Evolutionary conservation across 352 stramenopile genomes (phyloP).

Genomic region (Nothophytophthora sp.): DNA sequence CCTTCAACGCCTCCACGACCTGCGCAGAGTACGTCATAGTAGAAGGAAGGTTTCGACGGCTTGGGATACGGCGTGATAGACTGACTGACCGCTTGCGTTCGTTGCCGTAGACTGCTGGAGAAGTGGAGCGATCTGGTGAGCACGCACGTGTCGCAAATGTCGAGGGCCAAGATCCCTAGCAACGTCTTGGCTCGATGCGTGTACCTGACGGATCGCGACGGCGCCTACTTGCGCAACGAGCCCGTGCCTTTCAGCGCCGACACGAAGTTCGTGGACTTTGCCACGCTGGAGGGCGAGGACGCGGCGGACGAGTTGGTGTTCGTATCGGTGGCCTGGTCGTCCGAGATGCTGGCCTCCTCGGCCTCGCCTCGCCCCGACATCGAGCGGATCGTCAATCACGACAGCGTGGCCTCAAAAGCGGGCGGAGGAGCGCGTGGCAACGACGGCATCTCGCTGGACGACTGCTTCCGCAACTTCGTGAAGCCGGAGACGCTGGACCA

Average conservation of each 20-base stretch:
- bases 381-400: slow-evolving; percentile 59
- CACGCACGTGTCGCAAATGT: slow-evolving; percentile 40
- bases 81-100: not conserved
- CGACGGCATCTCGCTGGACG: slow-evolving; percentile 58
- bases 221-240: slow-evolving; percentile 49
- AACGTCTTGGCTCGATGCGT: slow-evolving; percentile 51
- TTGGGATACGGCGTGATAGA: not conserved
- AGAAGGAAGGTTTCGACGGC: not conserved
- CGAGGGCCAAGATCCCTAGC: slow-evolving; percentile 32
- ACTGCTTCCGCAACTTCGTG: slow-evolving; percentile 89
- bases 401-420: slow-evolving; percentile 37
- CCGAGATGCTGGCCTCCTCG: slow-evolving; percentile 38
- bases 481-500: slow-evolving; percentile 80
- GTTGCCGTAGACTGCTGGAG: slow-evolving; percentile 39
- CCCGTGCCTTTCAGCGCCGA: slow-evolving; percentile 39
- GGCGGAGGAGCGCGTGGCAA: slow-evolving; percentile 21
- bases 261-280: slow-evolving; percentile 57
- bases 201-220: slow-evolving; percentile 61
- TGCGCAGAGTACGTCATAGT: slow-evolving; percentile 47
- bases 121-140: slow-evolving; percentile 56
- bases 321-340: slow-evolving; percentile 53
- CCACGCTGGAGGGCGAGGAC: slow-evolving; percentile 40
- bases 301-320: slow-evolving; percentile 51
- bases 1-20: slow-evolving; percentile 57
- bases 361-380: slow-evolving; percentile 45